Base-by-base conservation (phyloP, 1,284 basidiomycete species). In the Cryptococcus jaspeensis region DNA sequence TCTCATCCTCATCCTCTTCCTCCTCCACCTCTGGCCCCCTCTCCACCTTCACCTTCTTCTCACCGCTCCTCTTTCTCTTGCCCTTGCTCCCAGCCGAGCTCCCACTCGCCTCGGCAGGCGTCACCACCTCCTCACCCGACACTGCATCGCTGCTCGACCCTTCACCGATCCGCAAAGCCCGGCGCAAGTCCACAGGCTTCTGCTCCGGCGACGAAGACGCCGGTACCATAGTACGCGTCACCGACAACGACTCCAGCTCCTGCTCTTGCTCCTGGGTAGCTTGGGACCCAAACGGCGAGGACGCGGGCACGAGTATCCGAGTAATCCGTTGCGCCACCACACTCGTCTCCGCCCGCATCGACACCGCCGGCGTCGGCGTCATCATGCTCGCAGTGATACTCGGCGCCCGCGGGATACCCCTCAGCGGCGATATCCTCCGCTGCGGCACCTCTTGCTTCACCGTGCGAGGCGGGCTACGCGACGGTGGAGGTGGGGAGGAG, bases 101-200 rank as follows among this genome's bases (percentile, higher is more conserved):
- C 45, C 39, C 15, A 54, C 36, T 53, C n/a, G 52, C 59, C 23
- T 58, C 37, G 25, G 58, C 58, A 9, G 67, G 67, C 1, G 70
- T 72, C 22, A 64, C 64, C 25, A 68, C 58, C 22, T 66, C 65
- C n/a, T 73, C 70, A 7, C 69, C 67, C 1, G 53, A 63, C 3
- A 70, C 52, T 2, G 63, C 63, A 47, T 73, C 74, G 39, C 67
- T 71, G 12, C 64, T 53, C 16, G 20, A 53, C 47, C 36, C 22
- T 35, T 18, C 18, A 11, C 18, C 41, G 41, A 20, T 20, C n/a
- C 23, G 15, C 15, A 20, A 9, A 18, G 18, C 18, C 15, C 18
- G n/a, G n/a, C 41, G 41, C 18, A 18, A 5, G 20, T n/a, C 23
- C 15, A 16, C 11, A 20, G 1, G 18, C 18, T 18, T 8, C 15